These are phyloP conservation scores for Aspergillus intermedius DNA, from an alignment of 2,329 filamentous ascomycete species.

Conservation along the genomic window DNA sequence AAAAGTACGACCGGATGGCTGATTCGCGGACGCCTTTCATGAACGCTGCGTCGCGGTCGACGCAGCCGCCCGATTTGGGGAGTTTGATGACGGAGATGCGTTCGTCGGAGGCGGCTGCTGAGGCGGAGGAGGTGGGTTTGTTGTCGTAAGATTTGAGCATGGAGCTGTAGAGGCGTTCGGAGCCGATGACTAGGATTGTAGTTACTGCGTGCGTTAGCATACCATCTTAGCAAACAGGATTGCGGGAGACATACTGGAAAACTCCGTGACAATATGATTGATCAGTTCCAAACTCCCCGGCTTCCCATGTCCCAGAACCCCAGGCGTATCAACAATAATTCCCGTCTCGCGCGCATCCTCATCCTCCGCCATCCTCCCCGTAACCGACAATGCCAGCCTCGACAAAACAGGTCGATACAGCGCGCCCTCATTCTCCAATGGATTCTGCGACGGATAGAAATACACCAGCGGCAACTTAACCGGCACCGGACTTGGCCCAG, in stretches of 20 bases:
- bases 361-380: constrained; percentile 71
- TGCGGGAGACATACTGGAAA: constrained; percentile 46
- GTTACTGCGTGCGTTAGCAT: constrained; percentile 51
- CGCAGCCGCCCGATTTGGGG: constrained; percentile 78
- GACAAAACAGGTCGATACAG: constrained; percentile 70
- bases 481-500: constrained; percentile 77
- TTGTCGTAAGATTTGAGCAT: constrained; percentile 62
- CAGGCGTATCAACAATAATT: constrained; percentile 78
- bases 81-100: constrained; percentile 68
- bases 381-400: constrained; percentile 70
- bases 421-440: constrained; percentile 61
- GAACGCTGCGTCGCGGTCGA: constrained; percentile 66
- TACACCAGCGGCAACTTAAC: constrained; percentile 91
- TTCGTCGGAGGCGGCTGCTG: constrained; percentile 51
- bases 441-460: constrained; percentile 68
- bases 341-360: constrained; percentile 63
- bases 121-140: constrained; percentile 41
- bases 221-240: no score
- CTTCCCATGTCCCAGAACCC: constrained; percentile 59
- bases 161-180: constrained; percentile 67
- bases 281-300: constrained; percentile 66
- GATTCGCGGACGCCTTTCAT: constrained; percentile 68
- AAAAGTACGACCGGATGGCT: constrained; percentile 88
- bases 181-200: constrained; percentile 74
- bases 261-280: constrained; percentile 68